Base-by-base conservation (phyloP, 768 basidiomycete species). In the Jaapia argillacea region DNA sequence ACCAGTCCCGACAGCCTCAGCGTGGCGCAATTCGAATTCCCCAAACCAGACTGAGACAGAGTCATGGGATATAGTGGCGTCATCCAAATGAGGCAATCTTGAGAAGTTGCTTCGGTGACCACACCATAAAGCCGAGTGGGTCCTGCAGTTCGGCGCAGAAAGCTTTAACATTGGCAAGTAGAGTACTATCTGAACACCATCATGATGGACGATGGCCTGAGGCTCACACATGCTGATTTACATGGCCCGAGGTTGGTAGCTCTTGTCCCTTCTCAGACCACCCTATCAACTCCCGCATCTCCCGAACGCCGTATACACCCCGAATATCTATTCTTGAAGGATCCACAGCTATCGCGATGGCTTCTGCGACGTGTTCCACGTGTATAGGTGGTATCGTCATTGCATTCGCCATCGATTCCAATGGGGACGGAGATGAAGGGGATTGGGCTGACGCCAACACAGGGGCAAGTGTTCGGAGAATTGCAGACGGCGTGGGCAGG, bases 301-400 rank as follows among this genome's bases (percentile, higher is more conserved):
- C 67, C 45, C 57, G 58, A 44, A 91, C 86, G 6, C 72, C 81
- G 23, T 90, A 65, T 18, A 81, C 75, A 35, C 86, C 88, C 42
- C 56, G 58, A 38, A 89, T 64, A 35, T 70, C 69, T 24, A 42
- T 12, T 6, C 63, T 66, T 39, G 56, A 54, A 27, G 64, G 62
- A 53, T 79, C 72, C 45, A 81, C 66, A 26, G 75, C 72, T 16
- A 80, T 69, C 46, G 84, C 79, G 5, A 90, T 73, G 1, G 91
- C 88, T 52, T 82, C 77, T 2, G 85, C 96, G 36, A 98, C 90
- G 48, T 92, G 89, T 53, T 99, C 96, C 18, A 97, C 91, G 55
- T 98, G 94, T 35, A 98, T 78, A 2, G 96, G 93, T 24, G 85
- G 89, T 43, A 84, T 81, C n/a, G 74, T 71, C 41, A 97, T 62